A percentile compares a stretch with the other conserved stretches of the same genome.
phyloP scores from a whole-genome alignment of 1,284 basidiomycete genomes.

The Sphaerobolus stellatus region DNA sequence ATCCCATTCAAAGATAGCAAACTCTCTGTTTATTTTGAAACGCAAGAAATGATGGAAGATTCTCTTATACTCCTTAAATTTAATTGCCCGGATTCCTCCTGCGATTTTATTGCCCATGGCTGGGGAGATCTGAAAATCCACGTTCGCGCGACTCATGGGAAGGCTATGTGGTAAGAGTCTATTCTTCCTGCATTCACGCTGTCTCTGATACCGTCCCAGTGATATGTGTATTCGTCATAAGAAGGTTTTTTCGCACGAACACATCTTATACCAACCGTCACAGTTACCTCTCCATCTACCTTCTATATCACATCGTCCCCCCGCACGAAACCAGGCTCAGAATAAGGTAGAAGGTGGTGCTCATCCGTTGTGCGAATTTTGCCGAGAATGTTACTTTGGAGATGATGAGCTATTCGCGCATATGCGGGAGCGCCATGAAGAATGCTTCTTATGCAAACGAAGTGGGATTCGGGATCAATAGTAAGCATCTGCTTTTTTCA shows the following conservation, averaged over 20 bases:
- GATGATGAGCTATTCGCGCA: slow-evolving; percentile 93
- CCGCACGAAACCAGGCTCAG: slow-evolving; percentile 37
- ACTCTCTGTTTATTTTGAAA: slow-evolving; percentile 85
- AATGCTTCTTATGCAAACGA: slow-evolving; percentile 93
- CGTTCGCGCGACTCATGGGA: slow-evolving; percentile 70
- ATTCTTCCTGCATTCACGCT: background rate
- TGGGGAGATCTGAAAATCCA: slow-evolving; percentile 91
- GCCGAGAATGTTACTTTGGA: slow-evolving; percentile 85
- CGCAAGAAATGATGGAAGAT: slow-evolving; percentile 92
- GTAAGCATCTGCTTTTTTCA: slow-evolving; percentile 56
- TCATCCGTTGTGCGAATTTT: slow-evolving; percentile 90
- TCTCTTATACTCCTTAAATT: slow-evolving; percentile 88
- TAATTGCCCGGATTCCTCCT: slow-evolving; percentile 81
- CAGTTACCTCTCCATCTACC: slow-evolving; percentile 79
- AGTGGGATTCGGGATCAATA: slow-evolving; percentile 81
- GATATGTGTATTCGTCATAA: slow-evolving; percentile 88
- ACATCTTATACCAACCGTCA: slow-evolving; percentile 76
- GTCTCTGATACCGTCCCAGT: slow-evolving; percentile 39
- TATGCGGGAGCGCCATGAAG: slow-evolving; percentile 93
- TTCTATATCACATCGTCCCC: slow-evolving; percentile 57
- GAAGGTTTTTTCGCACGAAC: slow-evolving; percentile 96
- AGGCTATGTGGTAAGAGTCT: slow-evolving; percentile 73
- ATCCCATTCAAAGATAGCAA: slow-evolving; percentile 74
- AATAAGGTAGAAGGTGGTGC: slow-evolving; percentile 66
- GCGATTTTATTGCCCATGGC: slow-evolving; percentile 80